These are phyloP conservation scores for Solanum hybrid DNA, from an alignment of 305 asterid genomes.

Conservation along the genomic window DNA sequence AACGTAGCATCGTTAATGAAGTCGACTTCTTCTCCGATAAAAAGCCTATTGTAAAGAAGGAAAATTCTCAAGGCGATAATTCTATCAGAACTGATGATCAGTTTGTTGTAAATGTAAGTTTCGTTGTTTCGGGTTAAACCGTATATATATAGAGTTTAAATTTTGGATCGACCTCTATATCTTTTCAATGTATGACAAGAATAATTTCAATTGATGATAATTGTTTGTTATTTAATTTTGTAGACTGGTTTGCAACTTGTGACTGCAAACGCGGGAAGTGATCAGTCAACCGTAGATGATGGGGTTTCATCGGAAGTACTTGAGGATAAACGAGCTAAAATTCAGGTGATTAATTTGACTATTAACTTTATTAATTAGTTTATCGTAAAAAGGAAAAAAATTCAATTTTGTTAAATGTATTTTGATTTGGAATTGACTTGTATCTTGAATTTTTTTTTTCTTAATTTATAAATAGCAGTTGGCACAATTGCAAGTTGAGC, in stretches of 20 bases:
- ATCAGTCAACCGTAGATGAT: constrained; percentile 11
- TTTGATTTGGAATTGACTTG: constrained; percentile 18
- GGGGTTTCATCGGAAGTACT: background rate
- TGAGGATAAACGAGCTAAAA: constrained; percentile 5
- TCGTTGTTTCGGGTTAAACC: background rate
- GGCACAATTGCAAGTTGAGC: constrained; percentile 21
- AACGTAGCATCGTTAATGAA: constrained; percentile 33
- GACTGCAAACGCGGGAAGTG: constrained; percentile 8
- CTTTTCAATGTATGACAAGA: background rate
- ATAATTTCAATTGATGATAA: background rate
- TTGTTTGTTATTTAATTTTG: background rate
- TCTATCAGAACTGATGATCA: constrained; percentile 16
- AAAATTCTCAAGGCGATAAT: constrained; percentile 12
- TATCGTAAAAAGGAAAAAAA: too few relatives aligned
- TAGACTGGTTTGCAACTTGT: constrained; percentile 11
- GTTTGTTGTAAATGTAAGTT: constrained; percentile 55
- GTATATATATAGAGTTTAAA: background rate
- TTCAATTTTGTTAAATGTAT: background rate
- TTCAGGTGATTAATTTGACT: background rate
- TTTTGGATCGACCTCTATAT: background rate
- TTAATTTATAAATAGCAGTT: constrained; percentile 3
- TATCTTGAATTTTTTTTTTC: background rate
- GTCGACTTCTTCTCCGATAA: constrained; percentile 70
- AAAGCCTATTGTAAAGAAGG: constrained; percentile 41
- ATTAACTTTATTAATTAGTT: background rate